Conservation (phyloP, 345 rosid species). For the Balakata baccata region DNA sequence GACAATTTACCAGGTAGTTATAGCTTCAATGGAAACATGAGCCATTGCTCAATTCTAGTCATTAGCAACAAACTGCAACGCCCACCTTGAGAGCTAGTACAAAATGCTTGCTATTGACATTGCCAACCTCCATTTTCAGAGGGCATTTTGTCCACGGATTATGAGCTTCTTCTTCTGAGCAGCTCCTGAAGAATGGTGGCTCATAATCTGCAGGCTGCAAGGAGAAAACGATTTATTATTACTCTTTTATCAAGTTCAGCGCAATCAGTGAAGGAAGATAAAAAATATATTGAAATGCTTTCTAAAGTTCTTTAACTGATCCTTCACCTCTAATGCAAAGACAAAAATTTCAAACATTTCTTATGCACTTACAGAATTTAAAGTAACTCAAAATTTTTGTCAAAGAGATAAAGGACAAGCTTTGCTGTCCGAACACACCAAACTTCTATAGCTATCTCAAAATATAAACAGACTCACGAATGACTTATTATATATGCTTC, state of each 20-base stretch:
- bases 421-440: not conserved
- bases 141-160: slow-evolving; percentile 83
- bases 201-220: slow-evolving; percentile 86
- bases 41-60: slow-evolving; percentile 8
- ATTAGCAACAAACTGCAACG: slow-evolving; percentile 10
- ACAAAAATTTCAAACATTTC: not conserved
- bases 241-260: not conserved
- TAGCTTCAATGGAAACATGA: slow-evolving; percentile 3
- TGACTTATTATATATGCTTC: slow-evolving; percentile 1
- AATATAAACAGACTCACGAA: slow-evolving; percentile 6
- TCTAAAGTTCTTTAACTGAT: not conserved
- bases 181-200: slow-evolving; percentile 91
- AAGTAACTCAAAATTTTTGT: not conserved
- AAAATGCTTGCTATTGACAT: slow-evolving; percentile 94
- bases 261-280: not conserved
- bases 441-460: not conserved
- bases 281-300: slow-evolving; percentile 2
- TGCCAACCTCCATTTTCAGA: slow-evolving; percentile 90
- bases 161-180: slow-evolving; percentile 78
- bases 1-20: slow-evolving; percentile 15
- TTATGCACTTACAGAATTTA: slow-evolving; percentile 11
- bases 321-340: not conserved
- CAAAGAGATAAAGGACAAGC: not conserved
- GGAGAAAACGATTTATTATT: slow-evolving; percentile 9
- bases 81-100: slow-evolving; percentile 78